Conservation (phyloP, 352 stramenopile genomes). For the Phytophthora pinifolia region DNA sequence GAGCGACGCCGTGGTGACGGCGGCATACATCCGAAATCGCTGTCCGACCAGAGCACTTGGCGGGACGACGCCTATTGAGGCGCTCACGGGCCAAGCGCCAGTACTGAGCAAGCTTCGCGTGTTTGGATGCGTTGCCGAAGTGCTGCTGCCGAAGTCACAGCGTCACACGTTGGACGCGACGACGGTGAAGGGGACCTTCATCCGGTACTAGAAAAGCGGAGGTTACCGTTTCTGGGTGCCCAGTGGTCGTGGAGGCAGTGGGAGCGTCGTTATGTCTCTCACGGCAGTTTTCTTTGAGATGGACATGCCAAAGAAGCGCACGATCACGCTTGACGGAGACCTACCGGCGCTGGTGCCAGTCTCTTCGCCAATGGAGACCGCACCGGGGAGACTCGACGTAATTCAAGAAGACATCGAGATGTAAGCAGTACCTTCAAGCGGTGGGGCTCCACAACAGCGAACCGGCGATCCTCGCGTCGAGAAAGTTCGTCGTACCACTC, state of each 20-base stretch:
- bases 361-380: no score
- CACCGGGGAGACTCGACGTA: no score
- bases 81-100: background rate
- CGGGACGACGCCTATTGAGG: conserved; percentile 8
- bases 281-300: conserved; percentile 13
- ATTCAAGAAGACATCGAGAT: no score
- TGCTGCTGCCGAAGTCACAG: conserved; percentile 6
- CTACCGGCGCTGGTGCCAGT: no score
- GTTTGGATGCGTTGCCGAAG: conserved; percentile 12
- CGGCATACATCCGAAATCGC: conserved; percentile 14
- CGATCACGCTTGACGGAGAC: background rate
- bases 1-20: background rate
- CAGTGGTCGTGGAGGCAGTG: conserved; percentile 5
- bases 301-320: background rate
- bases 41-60: conserved; percentile 5
- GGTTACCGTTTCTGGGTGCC: conserved; percentile 11
- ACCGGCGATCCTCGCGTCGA: background rate
- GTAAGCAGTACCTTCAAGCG: no score
- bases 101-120: conserved; percentile 1
- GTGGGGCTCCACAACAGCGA: no score
- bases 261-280: background rate
- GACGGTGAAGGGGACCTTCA: conserved; percentile 8
- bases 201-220: conserved; percentile 10
- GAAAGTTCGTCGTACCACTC: conserved; percentile 8
- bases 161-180: conserved; percentile 13